A percentile compares a stretch with the other conserved stretches of the same genome.
phyloP scores from a whole-genome alignment of 768 basidiomycete genomes.

The Hypholoma sublateritium region DNA sequence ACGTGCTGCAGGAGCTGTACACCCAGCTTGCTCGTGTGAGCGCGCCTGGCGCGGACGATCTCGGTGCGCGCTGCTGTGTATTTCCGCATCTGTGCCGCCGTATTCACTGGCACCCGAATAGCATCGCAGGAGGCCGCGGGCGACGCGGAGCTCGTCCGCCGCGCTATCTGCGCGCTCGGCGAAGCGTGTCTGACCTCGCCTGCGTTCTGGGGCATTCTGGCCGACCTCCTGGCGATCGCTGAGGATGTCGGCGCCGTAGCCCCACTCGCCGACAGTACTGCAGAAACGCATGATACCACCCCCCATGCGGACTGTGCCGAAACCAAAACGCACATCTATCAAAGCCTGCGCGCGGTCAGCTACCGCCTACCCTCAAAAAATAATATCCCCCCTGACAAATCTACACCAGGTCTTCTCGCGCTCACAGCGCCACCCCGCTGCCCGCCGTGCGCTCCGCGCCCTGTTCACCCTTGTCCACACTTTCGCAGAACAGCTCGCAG shows the following conservation, averaged over 20 bases:
- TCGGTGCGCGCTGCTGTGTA: background rate
- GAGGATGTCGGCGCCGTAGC: constrained; percentile 18
- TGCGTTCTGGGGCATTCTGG: background rate
- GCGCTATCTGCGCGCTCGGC: background rate
- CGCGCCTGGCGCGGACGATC: background rate
- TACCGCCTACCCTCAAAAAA: background rate
- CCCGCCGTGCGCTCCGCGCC: constrained; percentile 29
- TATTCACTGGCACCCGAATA: background rate
- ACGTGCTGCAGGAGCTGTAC: background rate
- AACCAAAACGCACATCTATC: constrained; percentile 25
- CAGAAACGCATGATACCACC: too few species aligned
- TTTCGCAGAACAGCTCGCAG: constrained; percentile 26
- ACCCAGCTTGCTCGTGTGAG: background rate
- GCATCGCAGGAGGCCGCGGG: background rate
- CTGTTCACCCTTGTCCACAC: constrained; percentile 31
- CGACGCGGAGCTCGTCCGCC: background rate
- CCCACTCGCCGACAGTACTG: too few species aligned
- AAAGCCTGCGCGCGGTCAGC: constrained; percentile 30
- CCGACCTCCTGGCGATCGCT: constrained; percentile 4
- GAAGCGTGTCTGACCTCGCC: background rate
- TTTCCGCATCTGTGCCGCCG: background rate
- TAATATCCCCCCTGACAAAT: background rate
- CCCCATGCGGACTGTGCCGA: too few species aligned
- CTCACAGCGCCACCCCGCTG: constrained; percentile 30
- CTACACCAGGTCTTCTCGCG: constrained; percentile 25